Evolutionary conservation across 257 asterid species (phyloP), one percentile per base, ranked within the genome.

Genomic region (Capsicum rhomboideum): DNA sequence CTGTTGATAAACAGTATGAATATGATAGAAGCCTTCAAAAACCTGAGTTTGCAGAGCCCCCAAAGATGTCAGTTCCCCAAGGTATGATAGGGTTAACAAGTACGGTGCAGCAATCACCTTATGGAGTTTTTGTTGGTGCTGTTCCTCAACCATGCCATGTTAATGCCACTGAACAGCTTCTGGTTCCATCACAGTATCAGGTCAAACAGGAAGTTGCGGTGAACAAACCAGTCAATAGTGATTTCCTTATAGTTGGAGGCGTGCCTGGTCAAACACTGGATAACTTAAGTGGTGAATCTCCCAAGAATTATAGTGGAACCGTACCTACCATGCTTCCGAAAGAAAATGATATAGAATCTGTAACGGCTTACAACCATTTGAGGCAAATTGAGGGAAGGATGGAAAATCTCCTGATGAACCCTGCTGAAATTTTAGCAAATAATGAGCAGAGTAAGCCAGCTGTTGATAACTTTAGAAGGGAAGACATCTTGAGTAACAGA

Each of bases 371-470:
- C 83, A 97, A 96, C 77, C 88, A 92, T 80, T 87, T 91, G 79
- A 88, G 90, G 78, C 96, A 91, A 88, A 91, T 91, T 44, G 98
- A 92, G 74, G 91, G 88, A 82, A 88, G 93, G 87, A 86, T 96
- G 90, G 96, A 88, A 85, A 92, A 92, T 90, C 94, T 93, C 85
- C 84, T 84, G 84, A 50, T 92, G 67, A 79, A 87, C 74, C 93
- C 98, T 49, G 80, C 92, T 82, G 98, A 93, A 85, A 85, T 88
- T 49, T 46, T 88, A 37, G 69, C 85, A 37, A 74, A 10, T 64
- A 88, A 84, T 21, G 96, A 88, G 85, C 91, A 71, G 81, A 84
- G 82, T 67, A 90, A 86, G 83, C 58, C 86, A 13, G 64, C 87
- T 64, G 84, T 46, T 31, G 92, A 91, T 75, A 85, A 82, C 84